Evolutionary conservation across 1,284 basidiomycete species (phyloP), one percentile per base, ranked within the genome.

Genomic region (Vanrija pseudolonga): DNA sequence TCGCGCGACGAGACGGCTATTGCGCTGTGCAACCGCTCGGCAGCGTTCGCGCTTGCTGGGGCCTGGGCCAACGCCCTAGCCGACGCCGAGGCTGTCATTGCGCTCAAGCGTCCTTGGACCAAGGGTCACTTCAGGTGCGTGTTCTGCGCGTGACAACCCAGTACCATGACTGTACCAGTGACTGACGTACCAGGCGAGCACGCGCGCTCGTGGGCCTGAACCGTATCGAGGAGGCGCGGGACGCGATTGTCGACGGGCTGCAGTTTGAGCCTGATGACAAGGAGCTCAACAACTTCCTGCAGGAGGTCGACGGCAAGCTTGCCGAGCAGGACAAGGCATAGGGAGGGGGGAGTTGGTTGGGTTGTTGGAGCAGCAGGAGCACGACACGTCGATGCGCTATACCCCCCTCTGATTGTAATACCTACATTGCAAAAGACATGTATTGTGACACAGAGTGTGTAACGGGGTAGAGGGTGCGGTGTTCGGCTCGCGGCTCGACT

Each of bases 101-200:
- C 84, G 61, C 78, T 97, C 52, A 89, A 90, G 72, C 81, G 86
- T 55, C 85, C 85, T 24, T 98, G 95, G 95, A 85, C 87, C 65
- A 98, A 98, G 73, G 95, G 93, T 0, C 91, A 98, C 73, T 96
- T 95, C 80, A 81, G 95, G 61, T 95, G 87, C 65, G 90, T 88
- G 3, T 89, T 88, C 72, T 24, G 15, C 26, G n/a, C 19, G n/a
- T n/a, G n/a, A n/a, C n/a, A n/a, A n/a, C n/a, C n/a, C n/a, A 40
- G n/a, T 12, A 18, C 39, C 8, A 18, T 3, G 12, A 17, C 15
- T 26, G n/a, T n/a, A 15, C 2, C 8, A 3, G 9, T 2, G 23
- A 20, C 47, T 57, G 20, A 47, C 48, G 1, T 36, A n/a, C 7
- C 45, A 72, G 68, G 41, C 69, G 66, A 60, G 65, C 70, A 0